Conservation (phyloP, 768 basidiomycete genomes). For the Coprinellus micaceus region DNA sequence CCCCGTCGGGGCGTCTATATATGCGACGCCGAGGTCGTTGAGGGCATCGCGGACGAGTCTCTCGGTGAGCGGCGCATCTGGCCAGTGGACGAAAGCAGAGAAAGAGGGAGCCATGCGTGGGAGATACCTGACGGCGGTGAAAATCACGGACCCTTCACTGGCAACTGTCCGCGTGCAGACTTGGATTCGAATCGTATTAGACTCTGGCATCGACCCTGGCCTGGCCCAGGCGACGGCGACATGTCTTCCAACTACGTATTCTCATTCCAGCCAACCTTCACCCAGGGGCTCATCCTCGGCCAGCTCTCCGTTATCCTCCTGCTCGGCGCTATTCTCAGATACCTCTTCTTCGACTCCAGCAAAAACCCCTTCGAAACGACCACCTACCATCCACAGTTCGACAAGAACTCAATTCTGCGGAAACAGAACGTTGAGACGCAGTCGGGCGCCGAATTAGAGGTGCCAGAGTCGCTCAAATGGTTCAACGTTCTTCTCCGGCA, state of each 20-base stretch:
- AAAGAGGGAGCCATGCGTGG: constrained; percentile 13
- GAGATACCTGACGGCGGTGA: neutral
- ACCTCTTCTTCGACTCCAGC: constrained; percentile 88
- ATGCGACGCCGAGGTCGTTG: constrained; percentile 10
- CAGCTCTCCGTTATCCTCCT: constrained; percentile 84
- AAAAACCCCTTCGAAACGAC: constrained; percentile 51
- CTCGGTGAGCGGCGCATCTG: constrained; percentile 44
- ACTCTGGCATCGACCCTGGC: neutral
- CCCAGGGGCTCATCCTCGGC: constrained; percentile 89
- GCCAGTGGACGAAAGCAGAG: constrained; percentile 41
- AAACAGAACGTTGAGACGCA: constrained; percentile 29
- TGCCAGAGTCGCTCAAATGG: constrained; percentile 83
- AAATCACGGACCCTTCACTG: neutral
- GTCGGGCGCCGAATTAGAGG: constrained; percentile 20
- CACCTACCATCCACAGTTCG: constrained; percentile 57
- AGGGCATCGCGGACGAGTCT: constrained; percentile 43
- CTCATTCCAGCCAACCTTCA: constrained; percentile 84
- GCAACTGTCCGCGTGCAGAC: neutral
- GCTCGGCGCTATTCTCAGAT: constrained; percentile 80
- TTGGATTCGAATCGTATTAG: too few relatives aligned
- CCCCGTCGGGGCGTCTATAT: constrained; percentile 6
- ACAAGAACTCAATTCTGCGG: constrained; percentile 41
- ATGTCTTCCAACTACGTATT: constrained; percentile 62
- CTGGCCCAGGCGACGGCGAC: constrained; percentile 14
- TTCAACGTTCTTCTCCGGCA: constrained; percentile 82